These are phyloP conservation scores for Phoma herbarum DNA, from an alignment of 2,329 filamentous ascomycete species.

Conservation along the genomic window DNA sequence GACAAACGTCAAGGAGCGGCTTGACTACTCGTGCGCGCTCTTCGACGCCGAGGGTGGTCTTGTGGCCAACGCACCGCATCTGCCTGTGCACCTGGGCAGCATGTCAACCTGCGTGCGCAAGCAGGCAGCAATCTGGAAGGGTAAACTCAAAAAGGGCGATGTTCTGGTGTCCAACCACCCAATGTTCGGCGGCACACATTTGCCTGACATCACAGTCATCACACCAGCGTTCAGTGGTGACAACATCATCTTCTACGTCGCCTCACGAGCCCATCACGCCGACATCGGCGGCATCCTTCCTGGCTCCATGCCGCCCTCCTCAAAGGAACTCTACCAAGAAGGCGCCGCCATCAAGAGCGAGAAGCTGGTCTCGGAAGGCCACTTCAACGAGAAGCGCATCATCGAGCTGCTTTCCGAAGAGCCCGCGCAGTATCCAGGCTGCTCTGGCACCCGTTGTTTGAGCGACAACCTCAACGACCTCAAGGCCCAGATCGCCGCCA, in stretches of 20 bases:
- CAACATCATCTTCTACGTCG: constrained; percentile 82
- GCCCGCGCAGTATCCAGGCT: constrained; percentile 77
- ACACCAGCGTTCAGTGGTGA: constrained; percentile 80
- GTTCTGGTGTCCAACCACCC: constrained; percentile 87
- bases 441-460: constrained; percentile 79
- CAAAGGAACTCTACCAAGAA: constrained; percentile 66
- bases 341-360: constrained; percentile 65
- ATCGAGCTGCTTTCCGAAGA: constrained; percentile 75
- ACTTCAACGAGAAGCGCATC: constrained; percentile 81
- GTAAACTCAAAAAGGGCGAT: constrained; percentile 79
- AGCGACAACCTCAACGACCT: constrained; percentile 87
- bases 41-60: constrained; percentile 79
- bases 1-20: constrained; percentile 81
- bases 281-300: constrained; percentile 86
- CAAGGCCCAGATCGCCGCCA: constrained; percentile 86
- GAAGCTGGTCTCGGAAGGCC: constrained; percentile 77
- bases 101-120: constrained; percentile 86
- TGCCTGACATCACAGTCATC: constrained; percentile 83
- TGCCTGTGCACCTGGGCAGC: constrained; percentile 81
- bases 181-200: constrained; percentile 82
- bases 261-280: constrained; percentile 81
- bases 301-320: constrained; percentile 83
- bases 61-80: constrained; percentile 81
- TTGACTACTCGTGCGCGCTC: constrained; percentile 84
- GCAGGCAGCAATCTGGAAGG: constrained; percentile 81